Evolutionary conservation across 1,139 yeast genomes (phyloP), one percentile per base, ranked within the genome.

Genomic region (Nakaseomyces delphensis): DNA sequence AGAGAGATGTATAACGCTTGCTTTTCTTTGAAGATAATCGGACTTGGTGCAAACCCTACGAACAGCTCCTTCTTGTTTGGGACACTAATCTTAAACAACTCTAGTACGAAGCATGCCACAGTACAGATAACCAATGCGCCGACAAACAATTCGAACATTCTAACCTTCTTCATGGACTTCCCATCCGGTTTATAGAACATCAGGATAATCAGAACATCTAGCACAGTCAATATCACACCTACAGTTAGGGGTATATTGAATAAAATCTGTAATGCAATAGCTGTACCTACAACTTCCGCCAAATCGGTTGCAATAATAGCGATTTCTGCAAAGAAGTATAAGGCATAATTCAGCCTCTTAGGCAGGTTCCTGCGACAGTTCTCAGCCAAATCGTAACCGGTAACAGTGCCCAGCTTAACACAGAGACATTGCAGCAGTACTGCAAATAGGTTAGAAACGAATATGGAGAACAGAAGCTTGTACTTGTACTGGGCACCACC

Each of bases 401-500:
- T 84, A 5, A 83, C 89, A 1, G 87, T 74, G 0, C 94, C 94
- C 32, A 84, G 65, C 56, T 81, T 80, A 48, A 83, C 77, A 51
- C 91, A 80, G 27, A 84, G 65, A 37, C 84, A 74, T 64, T 91
- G 98, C 38, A 91, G 67, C 45, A 87, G 73, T 3, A 89, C 83
- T 1, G 97, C 98, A 62, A 91, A 77, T 46, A 91, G 68, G 60
- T 89, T 91, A 18, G 96, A 82, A 23, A 89, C 63, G 42, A 87
- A 71, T 9, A 91, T 77, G 43, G 86, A 79, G 59, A 91, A 91
- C 23, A 91, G 66, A 44, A 91, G 70, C 53, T 83, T 80, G 65
- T 85, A 91, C 60, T 83, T 79, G 63, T 81, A 89, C 40, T 83
- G 80, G 13, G 95, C 87, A 43, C 96, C 96, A 18, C 93, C 94